Conservation (phyloP, 176 grass and related monocot species). For the Dactylis glomerata region DNA sequence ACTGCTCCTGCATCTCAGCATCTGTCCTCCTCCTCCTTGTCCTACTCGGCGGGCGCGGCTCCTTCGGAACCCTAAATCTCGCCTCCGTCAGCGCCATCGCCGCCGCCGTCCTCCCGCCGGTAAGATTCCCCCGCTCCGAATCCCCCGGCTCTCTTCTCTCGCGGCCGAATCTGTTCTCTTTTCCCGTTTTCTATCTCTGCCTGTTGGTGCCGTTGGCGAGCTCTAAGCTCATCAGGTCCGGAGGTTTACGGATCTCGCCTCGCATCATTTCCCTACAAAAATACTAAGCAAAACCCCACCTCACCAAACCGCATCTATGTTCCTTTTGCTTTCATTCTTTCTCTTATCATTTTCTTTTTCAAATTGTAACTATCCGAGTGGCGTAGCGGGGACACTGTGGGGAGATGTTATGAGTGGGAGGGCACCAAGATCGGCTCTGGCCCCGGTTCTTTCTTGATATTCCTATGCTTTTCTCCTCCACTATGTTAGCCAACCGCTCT, state of each 20-base stretch:
- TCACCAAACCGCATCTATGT: conserved; percentile 42
- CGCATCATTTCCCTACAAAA: conserved; percentile 20
- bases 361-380: not conserved
- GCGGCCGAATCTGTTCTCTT: not conserved
- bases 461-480: not conserved
- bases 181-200: not conserved
- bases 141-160: not conserved
- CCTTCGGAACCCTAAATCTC: conserved; percentile 18
- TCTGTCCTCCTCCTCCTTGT: not conserved
- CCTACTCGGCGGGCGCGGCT: not conserved
- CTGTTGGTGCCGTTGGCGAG: not conserved
- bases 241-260: conserved; percentile 54
- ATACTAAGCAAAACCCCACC: not conserved
- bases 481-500: not conserved
- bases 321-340: conserved; percentile 15
- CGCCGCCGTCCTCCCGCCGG: conserved; percentile 1
- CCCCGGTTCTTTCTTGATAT: not conserved
- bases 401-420: not conserved
- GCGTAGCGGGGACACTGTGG: not conserved
- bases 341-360: not conserved
- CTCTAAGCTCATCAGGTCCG: not conserved
- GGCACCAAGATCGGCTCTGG: not conserved
- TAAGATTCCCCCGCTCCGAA: not conserved
- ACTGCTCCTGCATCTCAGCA: not conserved
- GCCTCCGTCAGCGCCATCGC: not conserved